A percentile compares a stretch with the other conserved stretches of the same genome.
phyloP scores from a whole-genome alignment of 1,284 basidiomycete genomes.

The Psilocybe mexicana region DNA sequence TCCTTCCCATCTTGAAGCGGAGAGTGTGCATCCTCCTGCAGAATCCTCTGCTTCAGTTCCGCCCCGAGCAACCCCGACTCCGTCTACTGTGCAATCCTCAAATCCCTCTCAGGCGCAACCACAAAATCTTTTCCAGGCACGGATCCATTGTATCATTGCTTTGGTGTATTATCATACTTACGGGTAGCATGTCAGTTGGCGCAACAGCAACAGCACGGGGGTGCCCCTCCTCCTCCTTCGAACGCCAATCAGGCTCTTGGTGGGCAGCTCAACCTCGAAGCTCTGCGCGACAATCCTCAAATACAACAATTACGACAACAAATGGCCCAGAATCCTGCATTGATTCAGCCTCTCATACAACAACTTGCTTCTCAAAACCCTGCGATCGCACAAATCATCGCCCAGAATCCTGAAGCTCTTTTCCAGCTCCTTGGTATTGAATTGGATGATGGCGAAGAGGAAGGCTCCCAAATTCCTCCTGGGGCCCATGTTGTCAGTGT shows the following conservation, averaged over 20 bases:
- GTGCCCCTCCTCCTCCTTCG: slow-evolving; percentile 20
- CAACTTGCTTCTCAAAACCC: slow-evolving; percentile 80
- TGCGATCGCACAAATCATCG: slow-evolving; percentile 64
- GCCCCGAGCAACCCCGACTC: slow-evolving; percentile 33
- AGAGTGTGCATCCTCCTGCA: slow-evolving; percentile 40
- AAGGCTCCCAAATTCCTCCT: slow-evolving; percentile 51
- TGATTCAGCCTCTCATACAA: slow-evolving; percentile 81
- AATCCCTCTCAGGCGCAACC: slow-evolving; percentile 39
- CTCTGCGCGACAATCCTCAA: slow-evolving; percentile 61
- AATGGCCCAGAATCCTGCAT: slow-evolving; percentile 73
- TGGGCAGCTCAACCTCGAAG: slow-evolving; percentile 47
- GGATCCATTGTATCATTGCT: not conserved
- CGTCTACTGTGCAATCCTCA: slow-evolving; percentile 37
- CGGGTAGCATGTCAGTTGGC: slow-evolving; percentile 49
- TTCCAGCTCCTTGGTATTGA: slow-evolving; percentile 60
- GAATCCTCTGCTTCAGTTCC: slow-evolving; percentile 35
- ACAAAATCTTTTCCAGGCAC: slow-evolving; percentile 80
- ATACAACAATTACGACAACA: slow-evolving; percentile 71
- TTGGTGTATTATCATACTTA: not conserved
- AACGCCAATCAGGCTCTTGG: slow-evolving; percentile 32
- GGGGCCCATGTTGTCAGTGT: slow-evolving; percentile 74
- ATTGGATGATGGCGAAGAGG: slow-evolving; percentile 45
- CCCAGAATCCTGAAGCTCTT: slow-evolving; percentile 72
- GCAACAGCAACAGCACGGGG: slow-evolving; percentile 63
- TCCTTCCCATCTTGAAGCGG: slow-evolving; percentile 67